Percentiles rank a stretch among this genome's conserved stretches.
These are phyloP conservation scores for Lepidium aucheri DNA, from an alignment of 345 rosid species.

Conservation along the genomic window DNA sequence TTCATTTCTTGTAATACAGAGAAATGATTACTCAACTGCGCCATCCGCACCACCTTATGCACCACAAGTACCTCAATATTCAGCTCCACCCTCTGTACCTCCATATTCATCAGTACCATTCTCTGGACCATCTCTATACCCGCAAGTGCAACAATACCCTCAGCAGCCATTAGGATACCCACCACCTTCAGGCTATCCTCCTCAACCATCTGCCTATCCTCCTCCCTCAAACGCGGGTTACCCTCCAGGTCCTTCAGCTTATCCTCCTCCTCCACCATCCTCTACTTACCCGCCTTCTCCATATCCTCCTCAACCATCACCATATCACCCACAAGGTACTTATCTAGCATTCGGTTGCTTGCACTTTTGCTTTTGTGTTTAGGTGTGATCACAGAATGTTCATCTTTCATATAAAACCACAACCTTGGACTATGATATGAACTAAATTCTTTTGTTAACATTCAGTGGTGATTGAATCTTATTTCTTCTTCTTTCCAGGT, in stretches of 20 bases:
- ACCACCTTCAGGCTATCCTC: slow-evolving; percentile 34
- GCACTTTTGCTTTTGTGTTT: not conserved
- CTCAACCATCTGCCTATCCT: slow-evolving; percentile 36
- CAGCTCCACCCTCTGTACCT: slow-evolving; percentile 30
- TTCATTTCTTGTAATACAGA: slow-evolving; percentile 34
- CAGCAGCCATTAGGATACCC: slow-evolving; percentile 36
- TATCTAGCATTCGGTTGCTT: not conserved
- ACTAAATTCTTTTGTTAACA: not conserved
- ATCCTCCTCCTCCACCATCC: slow-evolving; percentile 36
- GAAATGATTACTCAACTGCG: slow-evolving; percentile 19
- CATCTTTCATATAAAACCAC: not conserved
- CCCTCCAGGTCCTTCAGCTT: slow-evolving; percentile 34
- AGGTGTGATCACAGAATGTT: not conserved
- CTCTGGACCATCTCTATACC: slow-evolving; percentile 26
- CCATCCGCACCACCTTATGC: slow-evolving; percentile 47
- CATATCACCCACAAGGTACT: slow-evolving; percentile 49
- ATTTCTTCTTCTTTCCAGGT: slow-evolving; percentile 29
- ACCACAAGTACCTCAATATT: slow-evolving; percentile 28
- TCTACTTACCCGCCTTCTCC: slow-evolving; percentile 39
- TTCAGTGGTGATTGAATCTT: not conserved
- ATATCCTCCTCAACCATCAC: slow-evolving; percentile 34
- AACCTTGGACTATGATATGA: not conserved
- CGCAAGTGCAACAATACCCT: slow-evolving; percentile 23
- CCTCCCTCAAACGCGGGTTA: slow-evolving; percentile 24
- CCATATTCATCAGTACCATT: slow-evolving; percentile 27